phyloP scores from a whole-genome alignment of 306 rosid species.

The Citrullus amarus region DNA sequence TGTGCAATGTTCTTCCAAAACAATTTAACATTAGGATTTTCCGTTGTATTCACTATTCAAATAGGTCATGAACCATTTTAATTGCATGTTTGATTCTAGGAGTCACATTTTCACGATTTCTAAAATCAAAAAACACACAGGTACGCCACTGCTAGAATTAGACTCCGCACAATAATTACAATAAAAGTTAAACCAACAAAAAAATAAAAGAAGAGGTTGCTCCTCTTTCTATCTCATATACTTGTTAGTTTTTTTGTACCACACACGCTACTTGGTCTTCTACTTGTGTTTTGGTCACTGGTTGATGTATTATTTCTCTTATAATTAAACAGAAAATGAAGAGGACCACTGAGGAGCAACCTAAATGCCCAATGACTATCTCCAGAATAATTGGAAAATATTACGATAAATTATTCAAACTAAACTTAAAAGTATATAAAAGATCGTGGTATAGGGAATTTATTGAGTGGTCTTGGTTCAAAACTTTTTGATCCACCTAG shows the following conservation, averaged over 20 bases:
- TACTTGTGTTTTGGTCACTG: not conserved
- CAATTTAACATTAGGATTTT: not conserved
- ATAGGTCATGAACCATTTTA: not conserved
- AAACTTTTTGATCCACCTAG: not conserved
- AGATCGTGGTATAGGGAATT: not conserved
- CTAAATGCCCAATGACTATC: not conserved
- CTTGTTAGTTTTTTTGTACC: not conserved
- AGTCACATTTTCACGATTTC: not conserved
- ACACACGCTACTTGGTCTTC: not conserved
- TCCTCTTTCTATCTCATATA: not conserved
- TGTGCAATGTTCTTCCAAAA: too few species aligned
- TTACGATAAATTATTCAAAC: not conserved
- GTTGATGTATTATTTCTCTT: not conserved
- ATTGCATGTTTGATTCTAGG: not conserved
- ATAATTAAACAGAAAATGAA: not conserved
- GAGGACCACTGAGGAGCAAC: not conserved
- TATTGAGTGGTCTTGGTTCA: not conserved
- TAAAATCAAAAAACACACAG: not conserved
- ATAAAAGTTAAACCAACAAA: not conserved
- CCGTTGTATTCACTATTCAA: not conserved
- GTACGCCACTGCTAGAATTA: not conserved
- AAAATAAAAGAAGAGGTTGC: not conserved
- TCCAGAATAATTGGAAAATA: not conserved
- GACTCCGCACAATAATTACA: not conserved
- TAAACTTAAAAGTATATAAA: not conserved